Conservation (phyloP, 805 yeast genomes). For the Kazachstania martiniae region DNA sequence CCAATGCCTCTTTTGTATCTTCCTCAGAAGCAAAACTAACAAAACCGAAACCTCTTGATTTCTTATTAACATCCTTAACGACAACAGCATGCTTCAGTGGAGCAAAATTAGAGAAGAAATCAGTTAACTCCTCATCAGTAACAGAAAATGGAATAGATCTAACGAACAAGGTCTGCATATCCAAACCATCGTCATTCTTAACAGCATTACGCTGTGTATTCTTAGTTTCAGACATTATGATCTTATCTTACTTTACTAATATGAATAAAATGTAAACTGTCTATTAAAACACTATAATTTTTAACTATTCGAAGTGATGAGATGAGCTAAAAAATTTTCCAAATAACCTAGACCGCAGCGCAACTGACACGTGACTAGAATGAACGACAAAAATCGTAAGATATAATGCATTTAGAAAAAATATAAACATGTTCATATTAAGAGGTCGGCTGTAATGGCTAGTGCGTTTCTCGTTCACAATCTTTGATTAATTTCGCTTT, state of each 20-base stretch:
- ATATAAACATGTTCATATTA: no score
- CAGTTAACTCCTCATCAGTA: slow-evolving; percentile 70
- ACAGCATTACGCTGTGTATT: not conserved
- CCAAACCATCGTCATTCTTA: slow-evolving; percentile 23
- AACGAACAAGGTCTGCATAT: slow-evolving; percentile 61
- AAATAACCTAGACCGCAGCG: not conserved
- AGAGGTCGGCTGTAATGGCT: no score
- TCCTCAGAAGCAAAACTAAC: slow-evolving; percentile 81
- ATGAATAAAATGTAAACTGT: no score
- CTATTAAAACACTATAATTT: not conserved
- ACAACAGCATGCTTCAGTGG: slow-evolving; percentile 94
- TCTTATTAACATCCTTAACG: slow-evolving; percentile 64
- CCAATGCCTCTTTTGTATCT: slow-evolving; percentile 70
- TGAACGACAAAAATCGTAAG: no score
- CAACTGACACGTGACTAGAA: no score
- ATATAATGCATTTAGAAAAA: no score
- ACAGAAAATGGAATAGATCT: slow-evolving; percentile 75
- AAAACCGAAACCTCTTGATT: slow-evolving; percentile 91
- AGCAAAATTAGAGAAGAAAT: slow-evolving; percentile 80
- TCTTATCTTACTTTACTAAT: not conserved
- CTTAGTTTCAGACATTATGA: slow-evolving; percentile 2
- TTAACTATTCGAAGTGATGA: not conserved
- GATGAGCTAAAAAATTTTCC: not conserved
- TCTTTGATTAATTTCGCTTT: no score
- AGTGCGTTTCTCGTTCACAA: no score